Conservation (phyloP, 2,329 filamentous ascomycete species). For the Phoma sp. region DNA sequence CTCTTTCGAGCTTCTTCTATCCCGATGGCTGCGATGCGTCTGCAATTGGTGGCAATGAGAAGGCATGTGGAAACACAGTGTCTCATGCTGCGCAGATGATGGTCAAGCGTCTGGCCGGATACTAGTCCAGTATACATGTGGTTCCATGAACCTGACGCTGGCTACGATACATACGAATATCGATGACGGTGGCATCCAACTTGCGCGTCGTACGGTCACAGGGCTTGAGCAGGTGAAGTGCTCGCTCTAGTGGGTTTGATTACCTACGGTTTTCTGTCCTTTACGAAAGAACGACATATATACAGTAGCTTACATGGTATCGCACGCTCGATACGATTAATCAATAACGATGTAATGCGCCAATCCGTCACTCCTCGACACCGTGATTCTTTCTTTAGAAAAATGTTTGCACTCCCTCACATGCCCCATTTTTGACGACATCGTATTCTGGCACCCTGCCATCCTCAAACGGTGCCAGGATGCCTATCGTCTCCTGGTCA, state of each 20-base stretch:
- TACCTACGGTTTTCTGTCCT: constrained; percentile 1
- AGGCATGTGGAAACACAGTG: constrained; percentile 3
- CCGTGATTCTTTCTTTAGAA: neutral
- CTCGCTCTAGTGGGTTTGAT: constrained; percentile 7
- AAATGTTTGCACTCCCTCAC: too few relatives aligned
- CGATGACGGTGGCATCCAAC: constrained; percentile 4
- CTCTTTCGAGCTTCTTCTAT: constrained; percentile 60
- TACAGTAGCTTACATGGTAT: neutral
- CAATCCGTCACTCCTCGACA: neutral
- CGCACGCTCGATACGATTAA: neutral
- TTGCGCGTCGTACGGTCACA: neutral
- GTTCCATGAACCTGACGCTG: neutral
- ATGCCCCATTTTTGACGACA: too few relatives aligned
- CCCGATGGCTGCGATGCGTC: constrained; percentile 50
- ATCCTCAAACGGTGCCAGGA: too few relatives aligned
- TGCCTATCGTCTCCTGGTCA: too few relatives aligned
- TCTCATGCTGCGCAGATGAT: constrained; percentile 14
- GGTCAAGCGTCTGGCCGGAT: constrained; percentile 4
- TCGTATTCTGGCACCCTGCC: too few relatives aligned
- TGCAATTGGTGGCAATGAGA: constrained; percentile 54
- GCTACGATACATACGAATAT: neutral
- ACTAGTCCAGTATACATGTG: constrained; percentile 1
- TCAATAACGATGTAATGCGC: constrained; percentile 1
- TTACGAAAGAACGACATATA: neutral
- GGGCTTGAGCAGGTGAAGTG: constrained; percentile 17